Base-by-base conservation (phyloP, 495 filamentous ascomycete species). In the Penicillium canescens region DNA sequence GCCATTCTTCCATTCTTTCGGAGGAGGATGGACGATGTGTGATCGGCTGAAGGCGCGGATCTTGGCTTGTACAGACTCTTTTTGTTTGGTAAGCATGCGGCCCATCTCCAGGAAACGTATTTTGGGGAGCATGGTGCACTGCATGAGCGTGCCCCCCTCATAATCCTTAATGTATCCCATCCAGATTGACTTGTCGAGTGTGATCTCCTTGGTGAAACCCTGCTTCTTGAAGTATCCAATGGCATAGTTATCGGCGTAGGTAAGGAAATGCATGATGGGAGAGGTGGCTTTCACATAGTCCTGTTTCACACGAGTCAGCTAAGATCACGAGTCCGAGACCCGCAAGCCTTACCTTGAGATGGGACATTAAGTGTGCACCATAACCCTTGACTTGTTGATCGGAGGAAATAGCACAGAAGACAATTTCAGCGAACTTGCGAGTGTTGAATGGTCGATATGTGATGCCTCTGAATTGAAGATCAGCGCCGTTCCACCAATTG, bases 151-250 rank as follows among this genome's bases (percentile, higher is more conserved):
- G 39, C 94, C 94, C 26, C 94, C 94, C 74, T 98, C 94, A 70
- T 98, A 98, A 70, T 98, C 94, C 71, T 98, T 98, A 70, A 98
- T 98, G 66, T 97, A 98, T 26, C 94, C 94, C 95, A 98, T 98
- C 94, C 94, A 98, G 14, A 90, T 86, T 7, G 86, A 82, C 63
- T 84, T 88, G 40, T 92, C 90, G 2, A 98, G 83, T 0, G 91
- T 96, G 59, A 98, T 98, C 57, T 98, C 92, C 68, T 98, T 98
- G 0, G 95, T 98, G 60, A 98, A 98, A 0, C 94, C 94, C 70
- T 98, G 94, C 70, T 98, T 98, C 69, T 98, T 96, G 77, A 98
- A 98, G 66, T 98, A 98, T 7, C 95, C 94, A 58, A 97, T 98
- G 18, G 94, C 94, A 64, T 98, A 98, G 67, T 98, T 98, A 69